Evolutionary conservation across 1,284 basidiomycete genomes (phyloP), one percentile per base, ranked within the genome.

Genomic region (Vanrija humicola): DNA sequence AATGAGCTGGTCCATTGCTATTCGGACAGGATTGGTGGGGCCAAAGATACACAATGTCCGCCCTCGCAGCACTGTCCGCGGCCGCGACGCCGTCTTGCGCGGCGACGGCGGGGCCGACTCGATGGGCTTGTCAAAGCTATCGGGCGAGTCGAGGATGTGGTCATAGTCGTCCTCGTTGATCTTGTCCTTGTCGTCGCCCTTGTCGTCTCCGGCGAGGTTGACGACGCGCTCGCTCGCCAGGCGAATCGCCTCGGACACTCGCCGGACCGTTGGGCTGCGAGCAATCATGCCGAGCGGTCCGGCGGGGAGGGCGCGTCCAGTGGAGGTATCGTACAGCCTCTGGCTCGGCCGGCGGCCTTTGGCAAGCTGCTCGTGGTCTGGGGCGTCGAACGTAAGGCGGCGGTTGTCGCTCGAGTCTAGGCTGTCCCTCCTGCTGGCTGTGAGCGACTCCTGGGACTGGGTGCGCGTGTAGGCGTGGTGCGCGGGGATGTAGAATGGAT

Each of bases 31-130:
- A 75, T 82, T 92, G 1, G 81, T 79, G 4, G 88, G 83, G 6
- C 87, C 86, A 59, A 97, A 82, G 54, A 86, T 79, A 9, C 89
- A 86, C 44, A 98, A 78, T 9, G 90, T 90, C 40, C 85, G 81
- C 7, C 94, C 92, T 59, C 90, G 83, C 46, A 95, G 79, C 7
- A 83, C 83, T 6, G 42, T 18, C 42, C 19, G 42, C 12, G 42
- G 7, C 42, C 19, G 42, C 12, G 42, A 12, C 39, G 48, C 5
- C 28, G n/a, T 21, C 42, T 18, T 18, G 18, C 42, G 18, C 3
- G 42, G 42, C 19, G 42, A 21, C 42, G 42, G 42, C 14, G 21
- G 42, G 9, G 34, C 34, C 34, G 34, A 34, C 34, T 34, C 34
- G 34, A 34, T 34, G 10, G 34, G 34, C 34, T 34, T 34, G 34